These are phyloP conservation scores for Microbotryum scabiosae DNA, from an alignment of 1,284 basidiomycete species.

Conservation along the genomic window DNA sequence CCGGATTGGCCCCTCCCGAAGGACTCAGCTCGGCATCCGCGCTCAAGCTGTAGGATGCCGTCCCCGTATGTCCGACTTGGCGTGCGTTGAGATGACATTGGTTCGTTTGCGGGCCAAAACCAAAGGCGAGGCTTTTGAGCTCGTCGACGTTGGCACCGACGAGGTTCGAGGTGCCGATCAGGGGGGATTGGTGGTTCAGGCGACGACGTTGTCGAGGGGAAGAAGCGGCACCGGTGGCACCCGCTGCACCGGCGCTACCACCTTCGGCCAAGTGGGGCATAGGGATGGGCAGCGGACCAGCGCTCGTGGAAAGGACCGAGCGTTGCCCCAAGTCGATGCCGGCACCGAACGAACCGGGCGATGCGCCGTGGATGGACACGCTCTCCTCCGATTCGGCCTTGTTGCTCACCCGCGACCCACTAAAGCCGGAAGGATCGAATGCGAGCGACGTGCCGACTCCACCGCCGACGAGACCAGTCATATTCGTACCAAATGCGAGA, in stretches of 20 bases:
- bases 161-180: background rate
- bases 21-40: conserved; percentile 8
- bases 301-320: no score
- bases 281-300: no score
- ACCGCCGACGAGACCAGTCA: no score
- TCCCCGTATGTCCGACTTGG: conserved; percentile 32
- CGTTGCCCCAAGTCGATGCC: no score
- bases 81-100: conserved; percentile 6
- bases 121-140: background rate
- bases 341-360: no score
- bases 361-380: no score
- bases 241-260: no score
- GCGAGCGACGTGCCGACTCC: no score
- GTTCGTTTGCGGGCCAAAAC: background rate
- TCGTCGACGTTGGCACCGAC: background rate
- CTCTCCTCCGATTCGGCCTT: no score
- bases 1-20: background rate
- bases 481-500: background rate
- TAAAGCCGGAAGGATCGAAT: no score
- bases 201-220: conserved; percentile 19
- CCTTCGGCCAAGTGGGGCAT: no score
- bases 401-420: no score
- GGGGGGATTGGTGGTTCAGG: conserved; percentile 1
- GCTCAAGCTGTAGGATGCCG: conserved; percentile 22
- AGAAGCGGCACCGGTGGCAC: background rate